Evolutionary conservation across 176 grass and related monocot species (phyloP), one percentile per base, ranked within the genome.

Genomic region (Areca catechu): DNA sequence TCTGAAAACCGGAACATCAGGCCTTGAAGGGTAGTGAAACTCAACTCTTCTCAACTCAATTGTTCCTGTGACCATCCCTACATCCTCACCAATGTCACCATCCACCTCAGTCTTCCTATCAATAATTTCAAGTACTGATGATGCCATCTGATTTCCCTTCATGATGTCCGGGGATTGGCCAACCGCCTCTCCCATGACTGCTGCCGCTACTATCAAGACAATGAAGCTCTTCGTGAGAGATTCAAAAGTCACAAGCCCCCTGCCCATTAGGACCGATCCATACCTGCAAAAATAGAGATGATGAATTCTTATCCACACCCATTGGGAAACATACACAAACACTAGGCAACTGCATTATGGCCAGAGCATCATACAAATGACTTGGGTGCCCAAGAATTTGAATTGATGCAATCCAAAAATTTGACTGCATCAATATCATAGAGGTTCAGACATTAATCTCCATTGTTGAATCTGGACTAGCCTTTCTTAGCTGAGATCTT

Each of bases 201-300:
- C 49, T 18, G 93, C 93, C 1, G 93, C 85, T 27, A 97, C 83
- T 49, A 97, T 97, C 19, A 97, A 83, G 63, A 97, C 92, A 80
- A 97, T 88, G 83, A 97, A 91, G 20, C 86, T 91, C 72, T 91
- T 97, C 80, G 91, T 97, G 37, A 97, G 77, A 1, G 93, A 85
- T 73, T 88, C 88, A 73, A 97, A 97, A 62, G 58, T 88, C 21
- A 83, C 83, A 49, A 90, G 60, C 65, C 78, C 93, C 75, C 77
- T 85, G 52, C 87, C 72, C 87, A 97, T 91, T 10, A 97, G 81
- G 19, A 77, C 59, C 3, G 93, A 97, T 5, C 93, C 93, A 12
- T 97, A 97, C 93, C 93, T 97, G 80, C 37, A 50, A 67, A 2
- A 27, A 20, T 3, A 15, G 9, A 43, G 34, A 43, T 3, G 34